Percentiles rank a stretch among this genome's conserved stretches.
Conservation (phyloP, 495 filamentous ascomycete species). For the Aspergillus indologenus region DNA sequence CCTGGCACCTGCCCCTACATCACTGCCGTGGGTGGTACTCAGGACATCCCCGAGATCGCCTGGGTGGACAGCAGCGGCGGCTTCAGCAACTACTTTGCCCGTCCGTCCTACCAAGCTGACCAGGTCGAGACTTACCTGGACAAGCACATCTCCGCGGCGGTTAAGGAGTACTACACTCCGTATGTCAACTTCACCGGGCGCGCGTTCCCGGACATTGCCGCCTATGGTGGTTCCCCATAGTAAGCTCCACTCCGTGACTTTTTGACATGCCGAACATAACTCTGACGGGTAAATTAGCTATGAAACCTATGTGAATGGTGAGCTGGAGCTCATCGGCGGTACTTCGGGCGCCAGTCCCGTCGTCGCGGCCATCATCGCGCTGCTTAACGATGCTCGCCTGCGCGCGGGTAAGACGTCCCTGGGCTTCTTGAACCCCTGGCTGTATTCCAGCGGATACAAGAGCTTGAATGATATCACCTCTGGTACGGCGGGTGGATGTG, state of each 20-base stretch:
- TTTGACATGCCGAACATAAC: not conserved
- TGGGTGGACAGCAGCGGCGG: conserved; percentile 55
- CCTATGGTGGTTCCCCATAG: conserved; percentile 46
- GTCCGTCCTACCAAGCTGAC: conserved; percentile 57
- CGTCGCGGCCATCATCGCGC: conserved; percentile 45
- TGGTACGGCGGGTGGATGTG: conserved; percentile 56
- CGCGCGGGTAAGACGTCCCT: conserved; percentile 42
- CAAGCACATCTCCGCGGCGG: conserved; percentile 28
- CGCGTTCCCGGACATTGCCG: conserved; percentile 68
- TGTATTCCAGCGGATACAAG: conserved; percentile 6
- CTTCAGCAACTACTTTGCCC: conserved; percentile 61
- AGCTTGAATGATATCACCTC: conserved; percentile 52
- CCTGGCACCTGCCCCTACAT: conserved; percentile 65
- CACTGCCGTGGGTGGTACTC: conserved; percentile 63
- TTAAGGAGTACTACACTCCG: conserved; percentile 39
- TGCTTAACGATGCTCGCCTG: conserved; percentile 52
- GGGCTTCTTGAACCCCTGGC: conserved; percentile 51
- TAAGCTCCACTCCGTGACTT: conserved; percentile 10
- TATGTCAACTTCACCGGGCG: conserved; percentile 58
- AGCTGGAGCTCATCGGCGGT: conserved; percentile 36
- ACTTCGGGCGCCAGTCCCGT: conserved; percentile 51
- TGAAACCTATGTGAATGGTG: conserved; percentile 29
- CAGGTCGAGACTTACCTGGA: conserved; percentile 53
- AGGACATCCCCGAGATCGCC: conserved; percentile 51
- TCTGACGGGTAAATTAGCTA: conserved; percentile 16